Evolutionary conservation across 2,329 filamentous ascomycete genomes (phyloP), one percentile per base, ranked within the genome.

Genomic region (Aspergillus thermomutatus): DNA sequence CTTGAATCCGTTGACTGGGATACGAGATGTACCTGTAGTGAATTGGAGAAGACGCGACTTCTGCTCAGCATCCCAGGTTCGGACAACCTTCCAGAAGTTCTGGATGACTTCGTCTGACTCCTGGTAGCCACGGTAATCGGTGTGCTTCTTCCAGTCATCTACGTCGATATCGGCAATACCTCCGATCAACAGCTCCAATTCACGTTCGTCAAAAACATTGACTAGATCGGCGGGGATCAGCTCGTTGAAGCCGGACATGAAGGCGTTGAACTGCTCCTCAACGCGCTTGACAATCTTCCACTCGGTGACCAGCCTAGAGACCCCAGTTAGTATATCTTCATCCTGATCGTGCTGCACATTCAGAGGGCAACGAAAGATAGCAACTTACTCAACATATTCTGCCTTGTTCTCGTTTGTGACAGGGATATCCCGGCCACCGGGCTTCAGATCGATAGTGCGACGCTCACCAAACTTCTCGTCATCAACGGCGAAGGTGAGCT

Each of bases 71-170:
- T 99, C 94, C 94, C 94, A 99, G 60, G 86, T 91, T 64, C 93
- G 88, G 63, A 99, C 94, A 57, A 85, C 82, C 81, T 96, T 92
- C 94, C 94, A 99, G 84, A 99, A 99, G 81, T 95, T 92, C 75
- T 95, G 90, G 64, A 99, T 94, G 26, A 99, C 94, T 71, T 97
- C 91, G 68, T 99, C 94, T 56, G 88, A 92, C 78, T 99, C 94
- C 9, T 95, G 97, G 82, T 99, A 99, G 54, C 94, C 94, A 66
- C 94, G 89, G 77, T 99, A 99, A 72, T 99, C 94, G 49, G 94
- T 99, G 79, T 99, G 94, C 82, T 99, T 99, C 88, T 99, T 97
- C 94, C 94, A 99, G 77, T 99, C 94, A 59, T 99, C 94, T 17
- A 99, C 93, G 70, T 99, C 94, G 66, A 99, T 99, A 77, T 99